phyloP scores from a whole-genome alignment of 2,329 filamentous ascomycete species.

The Diplodia seriata region DNA sequence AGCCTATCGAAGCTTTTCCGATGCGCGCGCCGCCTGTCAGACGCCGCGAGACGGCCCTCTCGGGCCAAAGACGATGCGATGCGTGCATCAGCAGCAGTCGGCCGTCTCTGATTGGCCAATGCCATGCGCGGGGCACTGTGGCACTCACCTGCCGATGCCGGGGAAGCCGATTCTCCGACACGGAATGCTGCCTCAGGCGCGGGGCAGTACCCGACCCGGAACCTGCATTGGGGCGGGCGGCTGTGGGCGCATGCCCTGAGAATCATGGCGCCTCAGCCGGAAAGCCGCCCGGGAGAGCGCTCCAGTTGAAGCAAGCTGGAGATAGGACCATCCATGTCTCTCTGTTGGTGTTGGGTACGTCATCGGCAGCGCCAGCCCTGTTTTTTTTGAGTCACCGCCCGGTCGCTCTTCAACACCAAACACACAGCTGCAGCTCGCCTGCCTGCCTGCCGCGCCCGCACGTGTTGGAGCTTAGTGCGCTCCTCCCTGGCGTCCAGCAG shows the following conservation, averaged over 20 bases:
- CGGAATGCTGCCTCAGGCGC: not conserved
- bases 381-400: conserved; percentile 20
- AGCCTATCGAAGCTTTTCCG: conserved; percentile 25
- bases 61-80: conserved; percentile 27
- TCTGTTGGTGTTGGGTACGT: conserved; percentile 8
- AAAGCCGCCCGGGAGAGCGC: conserved; percentile 5
- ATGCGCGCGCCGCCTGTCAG: conserved; percentile 17
- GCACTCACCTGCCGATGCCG: conserved; percentile 7
- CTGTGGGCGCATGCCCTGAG: conserved; percentile 13
- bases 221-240: conserved; percentile 7
- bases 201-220: not conserved
- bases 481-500: not conserved
- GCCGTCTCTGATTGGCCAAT: conserved; percentile 6
- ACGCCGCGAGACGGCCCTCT: conserved; percentile 12
- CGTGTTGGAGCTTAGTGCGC: conserved; percentile 5
- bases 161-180: conserved; percentile 16
- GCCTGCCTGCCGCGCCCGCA: conserved; percentile 21
- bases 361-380: conserved; percentile 13
- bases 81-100: conserved; percentile 21
- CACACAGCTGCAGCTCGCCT: conserved; percentile 15
- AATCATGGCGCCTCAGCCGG: not conserved
- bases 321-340: not conserved
- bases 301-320: conserved; percentile 11
- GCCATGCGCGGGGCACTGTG: not conserved
- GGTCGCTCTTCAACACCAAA: conserved; percentile 19